These are phyloP conservation scores for Basidioascus undulatus DNA, from an alignment of 768 basidiomycete species.

Conservation along the genomic window DNA sequence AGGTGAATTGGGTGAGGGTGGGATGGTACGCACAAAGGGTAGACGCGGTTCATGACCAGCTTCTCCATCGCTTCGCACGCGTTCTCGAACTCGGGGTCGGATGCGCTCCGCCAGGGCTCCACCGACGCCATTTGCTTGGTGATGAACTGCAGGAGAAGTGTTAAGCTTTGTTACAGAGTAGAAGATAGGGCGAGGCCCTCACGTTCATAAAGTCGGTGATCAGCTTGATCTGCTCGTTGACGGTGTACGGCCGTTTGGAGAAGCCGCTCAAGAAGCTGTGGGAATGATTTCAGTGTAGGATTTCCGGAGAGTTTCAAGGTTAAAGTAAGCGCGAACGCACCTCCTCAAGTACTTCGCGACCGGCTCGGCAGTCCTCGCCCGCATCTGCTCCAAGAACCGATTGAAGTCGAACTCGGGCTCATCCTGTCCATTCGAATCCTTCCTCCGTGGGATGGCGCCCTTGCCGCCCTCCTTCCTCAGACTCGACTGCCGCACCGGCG, in stretches of 20 bases:
- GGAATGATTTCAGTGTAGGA: background rate
- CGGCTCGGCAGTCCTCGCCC: conserved; percentile 61
- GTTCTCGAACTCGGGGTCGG: conserved; percentile 75
- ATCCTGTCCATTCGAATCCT: no score
- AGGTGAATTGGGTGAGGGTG: background rate
- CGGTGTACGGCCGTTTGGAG: conserved; percentile 68
- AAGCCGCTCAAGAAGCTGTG: conserved; percentile 83
- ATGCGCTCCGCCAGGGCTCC: conserved; percentile 42
- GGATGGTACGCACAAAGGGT: conserved; percentile 51
- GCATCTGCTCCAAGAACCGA: conserved; percentile 84
- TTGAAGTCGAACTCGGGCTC: conserved; percentile 57
- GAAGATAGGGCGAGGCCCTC: conserved; percentile 15
- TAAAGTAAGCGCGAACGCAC: no score
- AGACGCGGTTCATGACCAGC: conserved; percentile 91
- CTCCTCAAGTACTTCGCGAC: conserved; percentile 87
- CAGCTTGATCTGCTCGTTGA: conserved; percentile 80
- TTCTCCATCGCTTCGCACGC: conserved; percentile 99
- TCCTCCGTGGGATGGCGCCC: no score
- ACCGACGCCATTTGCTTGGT: conserved; percentile 42
- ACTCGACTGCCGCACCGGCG: no score
- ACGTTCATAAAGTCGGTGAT: conserved; percentile 83
- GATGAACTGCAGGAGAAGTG: conserved; percentile 46
- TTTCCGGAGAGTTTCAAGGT: no score
- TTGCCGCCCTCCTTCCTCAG: no score
- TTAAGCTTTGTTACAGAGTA: background rate